phyloP scores from a whole-genome alignment of 2,329 filamentous ascomycete species.

The Paecilomyces fulvus region DNA sequence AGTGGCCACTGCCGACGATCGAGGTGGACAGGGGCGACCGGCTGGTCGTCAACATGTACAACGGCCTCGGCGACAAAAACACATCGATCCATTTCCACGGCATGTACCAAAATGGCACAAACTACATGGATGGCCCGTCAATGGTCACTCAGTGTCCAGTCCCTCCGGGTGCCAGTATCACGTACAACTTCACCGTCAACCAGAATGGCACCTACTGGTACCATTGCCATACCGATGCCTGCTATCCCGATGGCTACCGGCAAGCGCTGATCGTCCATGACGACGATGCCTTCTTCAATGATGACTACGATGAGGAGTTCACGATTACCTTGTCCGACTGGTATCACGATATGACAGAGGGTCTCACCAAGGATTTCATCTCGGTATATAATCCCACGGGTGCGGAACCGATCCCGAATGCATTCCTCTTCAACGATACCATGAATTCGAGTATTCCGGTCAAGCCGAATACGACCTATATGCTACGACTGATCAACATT shows the following conservation, averaged over 20 bases:
- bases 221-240: constrained; percentile 57
- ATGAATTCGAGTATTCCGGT: constrained; percentile 51
- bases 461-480: constrained; percentile 59
- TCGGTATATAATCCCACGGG: constrained; percentile 45
- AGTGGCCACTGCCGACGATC: constrained; percentile 66
- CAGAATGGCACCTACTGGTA: constrained; percentile 55
- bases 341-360: constrained; percentile 57
- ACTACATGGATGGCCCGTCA: constrained; percentile 63
- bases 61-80: constrained; percentile 55
- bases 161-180: constrained; percentile 53
- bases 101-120: constrained; percentile 67
- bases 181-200: constrained; percentile 60
- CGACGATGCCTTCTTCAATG: constrained; percentile 43
- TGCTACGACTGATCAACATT: constrained; percentile 67
- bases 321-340: constrained; percentile 64
- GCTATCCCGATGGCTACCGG: constrained; percentile 61
- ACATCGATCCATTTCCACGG: constrained; percentile 71
- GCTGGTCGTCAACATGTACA: constrained; percentile 60
- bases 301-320: constrained; percentile 52
- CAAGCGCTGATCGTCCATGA: constrained; percentile 61
- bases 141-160: constrained; percentile 62
- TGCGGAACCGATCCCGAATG: constrained; percentile 58
- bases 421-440: constrained; percentile 61
- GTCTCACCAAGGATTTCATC: constrained; percentile 40
- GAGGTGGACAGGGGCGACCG: constrained; percentile 66